A percentile compares a stretch with the other conserved stretches of the same genome.
phyloP scores from a whole-genome alignment of 2,329 filamentous ascomycete genomes.

The Furcasterigmium sp. region DNA sequence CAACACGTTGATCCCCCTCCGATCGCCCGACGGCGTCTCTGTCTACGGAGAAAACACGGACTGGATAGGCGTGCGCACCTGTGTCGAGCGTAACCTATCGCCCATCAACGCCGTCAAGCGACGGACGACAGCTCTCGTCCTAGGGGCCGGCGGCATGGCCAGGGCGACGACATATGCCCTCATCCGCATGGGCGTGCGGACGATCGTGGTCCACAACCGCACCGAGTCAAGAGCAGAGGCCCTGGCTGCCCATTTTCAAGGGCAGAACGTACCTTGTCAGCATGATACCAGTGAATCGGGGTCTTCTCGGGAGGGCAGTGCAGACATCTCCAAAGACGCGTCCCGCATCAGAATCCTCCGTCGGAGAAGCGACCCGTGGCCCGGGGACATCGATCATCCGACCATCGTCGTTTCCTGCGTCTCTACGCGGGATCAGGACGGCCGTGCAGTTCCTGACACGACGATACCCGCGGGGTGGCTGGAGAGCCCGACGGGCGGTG shows the following conservation, averaged over 20 bases:
- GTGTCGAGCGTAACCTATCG: slow-evolving; percentile 54
- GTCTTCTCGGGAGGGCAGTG: too few relatives aligned
- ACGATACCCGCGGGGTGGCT: slow-evolving; percentile 52
- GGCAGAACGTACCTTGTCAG: slow-evolving; percentile 6
- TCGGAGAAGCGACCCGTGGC: slow-evolving; percentile 10
- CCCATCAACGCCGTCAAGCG: slow-evolving; percentile 47
- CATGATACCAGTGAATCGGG: too few relatives aligned
- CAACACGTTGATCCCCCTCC: slow-evolving; percentile 58
- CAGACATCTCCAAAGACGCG: slow-evolving; percentile 6
- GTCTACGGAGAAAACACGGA: slow-evolving; percentile 63
- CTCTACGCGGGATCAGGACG: slow-evolving; percentile 4
- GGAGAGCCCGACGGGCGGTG: slow-evolving; percentile 51
- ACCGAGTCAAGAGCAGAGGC: slow-evolving; percentile 45
- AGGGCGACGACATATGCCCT: slow-evolving; percentile 52
- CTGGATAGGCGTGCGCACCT: slow-evolving; percentile 60
- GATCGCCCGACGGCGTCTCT: slow-evolving; percentile 44
- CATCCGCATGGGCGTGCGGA: slow-evolving; percentile 52
- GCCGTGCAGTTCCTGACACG: slow-evolving; percentile 25
- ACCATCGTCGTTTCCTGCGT: slow-evolving; percentile 13
- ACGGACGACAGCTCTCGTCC: slow-evolving; percentile 29
- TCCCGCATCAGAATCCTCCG: slow-evolving; percentile 19
- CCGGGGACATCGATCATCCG: slow-evolving; percentile 4
- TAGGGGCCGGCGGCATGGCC: slow-evolving; percentile 37
- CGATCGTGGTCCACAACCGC: slow-evolving; percentile 55
- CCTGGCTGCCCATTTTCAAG: slow-evolving; percentile 30